Conservation (phyloP, 352 stramenopile species). For the Globisporangium spinosum region DNA sequence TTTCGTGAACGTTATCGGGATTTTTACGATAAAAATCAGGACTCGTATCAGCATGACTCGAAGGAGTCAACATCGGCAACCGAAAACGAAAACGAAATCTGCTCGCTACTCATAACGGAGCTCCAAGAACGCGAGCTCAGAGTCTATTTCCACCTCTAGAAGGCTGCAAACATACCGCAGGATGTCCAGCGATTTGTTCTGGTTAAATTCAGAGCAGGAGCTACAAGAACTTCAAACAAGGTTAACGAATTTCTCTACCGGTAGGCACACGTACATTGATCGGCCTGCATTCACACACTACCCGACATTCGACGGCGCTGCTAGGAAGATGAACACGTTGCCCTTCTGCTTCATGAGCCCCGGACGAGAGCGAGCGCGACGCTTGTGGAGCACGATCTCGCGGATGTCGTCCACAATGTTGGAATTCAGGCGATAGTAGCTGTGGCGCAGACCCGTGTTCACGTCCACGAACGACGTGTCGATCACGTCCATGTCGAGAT, state of each 20-base stretch:
- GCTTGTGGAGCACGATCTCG: conserved; percentile 27
- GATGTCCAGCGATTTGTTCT: no score
- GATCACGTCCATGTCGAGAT: conserved; percentile 63
- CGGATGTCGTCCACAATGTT: conserved; percentile 45
- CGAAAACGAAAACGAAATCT: no score
- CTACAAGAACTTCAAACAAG: neutral
- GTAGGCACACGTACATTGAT: neutral
- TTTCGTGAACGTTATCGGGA: no score
- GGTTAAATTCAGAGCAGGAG: no score
- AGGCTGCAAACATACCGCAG: no score
- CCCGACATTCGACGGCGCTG: conserved; percentile 23
- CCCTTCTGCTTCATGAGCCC: conserved; percentile 28
- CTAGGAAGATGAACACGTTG: conserved; percentile 38
- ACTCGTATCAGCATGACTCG: no score
- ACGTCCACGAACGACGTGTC: conserved; percentile 66
- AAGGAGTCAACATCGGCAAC: no score
- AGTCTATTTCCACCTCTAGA: no score
- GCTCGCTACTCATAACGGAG: no score
- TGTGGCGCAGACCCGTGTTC: conserved; percentile 55
- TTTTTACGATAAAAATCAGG: no score
- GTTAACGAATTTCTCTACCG: neutral
- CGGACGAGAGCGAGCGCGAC: conserved; percentile 20
- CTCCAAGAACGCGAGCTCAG: no score
- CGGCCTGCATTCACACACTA: neutral
- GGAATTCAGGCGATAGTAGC: conserved; percentile 57